Evolutionary conservation across 2,329 filamentous ascomycete species (phyloP).

Genomic region (Elsinoe fawcettii): DNA sequence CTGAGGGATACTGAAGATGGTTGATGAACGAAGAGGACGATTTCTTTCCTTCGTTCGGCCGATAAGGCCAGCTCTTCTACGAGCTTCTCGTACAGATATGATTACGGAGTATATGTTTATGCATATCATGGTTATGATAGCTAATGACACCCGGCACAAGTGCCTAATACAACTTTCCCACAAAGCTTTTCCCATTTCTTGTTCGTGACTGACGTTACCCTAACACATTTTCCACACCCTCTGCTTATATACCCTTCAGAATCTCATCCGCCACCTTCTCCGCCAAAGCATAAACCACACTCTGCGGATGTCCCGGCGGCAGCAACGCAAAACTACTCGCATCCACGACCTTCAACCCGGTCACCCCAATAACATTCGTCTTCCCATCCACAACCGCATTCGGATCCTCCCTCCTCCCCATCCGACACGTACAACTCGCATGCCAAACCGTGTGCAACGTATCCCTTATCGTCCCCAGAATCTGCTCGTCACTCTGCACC

Average conservation of each 20-base stretch:
- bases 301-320: constrained; percentile 21
- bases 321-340: constrained; percentile 27
- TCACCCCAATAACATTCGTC: constrained; percentile 26
- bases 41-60: neutral
- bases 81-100: neutral
- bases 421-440: constrained; percentile 14
- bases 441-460: constrained; percentile 10
- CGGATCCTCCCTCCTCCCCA: constrained; percentile 20
- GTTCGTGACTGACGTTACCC: no score
- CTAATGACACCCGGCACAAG: neutral
- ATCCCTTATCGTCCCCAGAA: neutral
- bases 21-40: neutral
- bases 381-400: constrained; percentile 28
- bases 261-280: constrained; percentile 19
- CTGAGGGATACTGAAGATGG: neutral
- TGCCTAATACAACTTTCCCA: neutral
- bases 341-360: constrained; percentile 28
- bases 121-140: neutral
- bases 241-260: neutral
- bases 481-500: constrained; percentile 2
- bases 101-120: neutral
- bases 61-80: neutral
- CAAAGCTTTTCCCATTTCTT: no score
- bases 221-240: no score
- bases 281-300: constrained; percentile 22